Evolutionary conservation across 2,329 filamentous ascomycete species (phyloP).

Genomic region (Truncatella angustata): DNA sequence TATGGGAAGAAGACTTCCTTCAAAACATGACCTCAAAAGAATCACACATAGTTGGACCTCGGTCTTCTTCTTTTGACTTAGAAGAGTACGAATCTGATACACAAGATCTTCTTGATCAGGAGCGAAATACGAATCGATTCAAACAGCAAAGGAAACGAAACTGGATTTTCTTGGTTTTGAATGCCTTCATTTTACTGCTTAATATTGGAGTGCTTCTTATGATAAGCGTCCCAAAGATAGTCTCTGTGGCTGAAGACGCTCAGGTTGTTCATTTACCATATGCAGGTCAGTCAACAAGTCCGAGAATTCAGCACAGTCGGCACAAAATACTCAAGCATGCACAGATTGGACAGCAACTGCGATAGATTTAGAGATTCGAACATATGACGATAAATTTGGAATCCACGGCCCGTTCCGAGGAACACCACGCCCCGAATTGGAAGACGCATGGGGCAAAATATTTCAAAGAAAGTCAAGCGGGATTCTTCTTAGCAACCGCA

Average conservation of each 20-base stretch:
- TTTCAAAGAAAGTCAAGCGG: not conserved
- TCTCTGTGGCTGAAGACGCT: not conserved
- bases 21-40: not conserved
- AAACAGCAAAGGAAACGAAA: not conserved
- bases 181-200: not conserved
- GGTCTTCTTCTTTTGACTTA: not conserved
- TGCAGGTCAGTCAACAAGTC: not conserved
- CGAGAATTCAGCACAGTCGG: not conserved
- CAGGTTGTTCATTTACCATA: not conserved
- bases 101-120: not conserved
- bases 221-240: not conserved
- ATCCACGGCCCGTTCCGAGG: not conserved
- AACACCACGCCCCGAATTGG: not conserved
- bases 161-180: not conserved
- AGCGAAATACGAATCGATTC: not conserved
- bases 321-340: not conserved
- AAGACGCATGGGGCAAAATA: not conserved
- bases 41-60: not conserved
- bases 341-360: not conserved
- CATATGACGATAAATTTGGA: not conserved
- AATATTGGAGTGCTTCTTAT: not conserved
- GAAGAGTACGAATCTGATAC: not conserved
- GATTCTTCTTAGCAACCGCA: not conserved
- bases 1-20: too few relatives aligned
- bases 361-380: not conserved